Evolutionary conservation across 768 basidiomycete species (phyloP).

Genomic region (Psilocybe subaeruginosa): DNA sequence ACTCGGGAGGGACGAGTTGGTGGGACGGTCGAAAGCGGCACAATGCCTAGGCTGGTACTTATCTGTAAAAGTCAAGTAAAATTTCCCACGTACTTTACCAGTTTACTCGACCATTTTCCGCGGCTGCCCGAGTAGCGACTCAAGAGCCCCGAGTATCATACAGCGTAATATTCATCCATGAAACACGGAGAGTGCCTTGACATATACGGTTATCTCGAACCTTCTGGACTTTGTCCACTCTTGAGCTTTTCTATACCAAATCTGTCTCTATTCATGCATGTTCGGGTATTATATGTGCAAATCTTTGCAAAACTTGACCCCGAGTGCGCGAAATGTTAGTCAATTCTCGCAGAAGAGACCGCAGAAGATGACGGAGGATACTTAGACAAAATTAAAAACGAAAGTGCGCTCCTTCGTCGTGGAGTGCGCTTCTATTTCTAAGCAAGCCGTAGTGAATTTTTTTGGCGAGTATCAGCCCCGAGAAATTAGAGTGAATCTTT

Average conservation of each 20-base stretch:
- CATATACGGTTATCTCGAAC: not conserved
- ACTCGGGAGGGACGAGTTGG: slow-evolving; percentile 28
- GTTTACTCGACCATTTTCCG: slow-evolving; percentile 3
- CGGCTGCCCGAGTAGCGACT: not conserved
- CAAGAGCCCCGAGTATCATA: not conserved
- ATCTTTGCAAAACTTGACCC: not conserved
- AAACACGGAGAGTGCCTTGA: not conserved
- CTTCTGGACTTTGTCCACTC: not conserved
- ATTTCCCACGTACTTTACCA: slow-evolving; percentile 20
- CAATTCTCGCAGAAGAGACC: not conserved
- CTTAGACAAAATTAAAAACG: not conserved
- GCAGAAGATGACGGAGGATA: not conserved
- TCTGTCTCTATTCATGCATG: no score
- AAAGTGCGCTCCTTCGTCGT: not conserved
- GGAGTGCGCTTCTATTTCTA: not conserved
- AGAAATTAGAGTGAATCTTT: not conserved
- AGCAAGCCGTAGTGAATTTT: not conserved
- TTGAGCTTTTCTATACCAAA: not conserved
- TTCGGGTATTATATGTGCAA: no score
- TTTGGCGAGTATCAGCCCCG: not conserved
- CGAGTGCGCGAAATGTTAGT: not conserved
- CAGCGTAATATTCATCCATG: not conserved
- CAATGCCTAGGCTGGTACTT: slow-evolving; percentile 7
- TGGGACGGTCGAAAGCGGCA: slow-evolving; percentile 14
- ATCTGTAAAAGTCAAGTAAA: slow-evolving; percentile 11